Evolutionary conservation across 768 basidiomycete genomes (phyloP).

Genomic region (Russula emetica): DNA sequence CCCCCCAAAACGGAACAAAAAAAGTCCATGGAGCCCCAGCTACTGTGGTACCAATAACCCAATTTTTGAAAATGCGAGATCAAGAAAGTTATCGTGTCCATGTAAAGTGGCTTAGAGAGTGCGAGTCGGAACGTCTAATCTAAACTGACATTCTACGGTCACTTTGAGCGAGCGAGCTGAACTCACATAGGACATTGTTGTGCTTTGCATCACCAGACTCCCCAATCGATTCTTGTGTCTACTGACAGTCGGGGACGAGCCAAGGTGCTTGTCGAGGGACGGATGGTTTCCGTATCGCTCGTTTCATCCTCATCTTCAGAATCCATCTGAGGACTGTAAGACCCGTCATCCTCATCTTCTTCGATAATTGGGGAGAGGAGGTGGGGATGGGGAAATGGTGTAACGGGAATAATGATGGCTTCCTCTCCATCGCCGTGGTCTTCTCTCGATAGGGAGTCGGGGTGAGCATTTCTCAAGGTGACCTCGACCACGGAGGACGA

Average conservation of each 20-base stretch:
- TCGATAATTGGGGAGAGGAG: conserved; percentile 15
- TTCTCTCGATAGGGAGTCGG: not conserved
- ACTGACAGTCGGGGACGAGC: not conserved
- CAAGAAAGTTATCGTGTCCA: not conserved
- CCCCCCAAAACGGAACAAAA: not conserved
- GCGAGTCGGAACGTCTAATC: not conserved
- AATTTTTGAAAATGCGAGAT: conserved; percentile 1
- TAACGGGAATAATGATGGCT: not conserved
- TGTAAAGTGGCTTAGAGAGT: not conserved
- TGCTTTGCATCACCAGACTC: not conserved
- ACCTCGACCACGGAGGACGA: conserved; percentile 11
- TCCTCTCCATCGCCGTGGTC: not conserved
- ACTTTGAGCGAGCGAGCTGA: not conserved
- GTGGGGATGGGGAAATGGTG: conserved; percentile 17
- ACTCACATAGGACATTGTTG: not conserved
- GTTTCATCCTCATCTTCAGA: conserved; percentile 12
- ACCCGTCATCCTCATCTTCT: no score
- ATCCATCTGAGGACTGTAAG: no score
- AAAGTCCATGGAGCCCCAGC: conserved; percentile 22
- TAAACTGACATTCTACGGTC: conserved; percentile 12
- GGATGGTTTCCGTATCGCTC: conserved; percentile 13
- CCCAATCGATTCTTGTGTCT: not conserved
- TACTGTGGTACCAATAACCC: no score
- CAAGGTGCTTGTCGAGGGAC: not conserved
- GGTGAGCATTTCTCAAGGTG: not conserved